Evolutionary conservation across 2,329 filamentous ascomycete genomes (phyloP), one percentile per base, ranked within the genome.

Genomic region (Calycina herbarum): DNA sequence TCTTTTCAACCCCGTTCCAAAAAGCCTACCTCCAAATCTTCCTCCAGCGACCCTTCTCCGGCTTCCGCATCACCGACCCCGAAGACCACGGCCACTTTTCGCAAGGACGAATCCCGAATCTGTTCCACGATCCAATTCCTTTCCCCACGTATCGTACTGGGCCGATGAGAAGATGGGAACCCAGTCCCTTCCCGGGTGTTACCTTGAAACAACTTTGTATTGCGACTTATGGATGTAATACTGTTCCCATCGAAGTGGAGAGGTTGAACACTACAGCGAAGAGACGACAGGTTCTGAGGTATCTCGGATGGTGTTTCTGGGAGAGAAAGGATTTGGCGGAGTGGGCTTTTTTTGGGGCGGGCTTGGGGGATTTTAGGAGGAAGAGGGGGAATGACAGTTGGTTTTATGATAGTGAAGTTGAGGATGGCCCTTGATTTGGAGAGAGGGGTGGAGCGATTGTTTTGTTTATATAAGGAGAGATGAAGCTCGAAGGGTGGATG

Each of bases 241-340:
- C 60, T 38, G 29, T 62, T 27, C 48, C 60, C 3, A 40, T 11
- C 2, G 60, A 62, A 17, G 35, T 35, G 5, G 3, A 13, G 20
- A 20, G 40, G 5, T 31, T 62, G 5, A 17, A 33, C 24, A 38
- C 60, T 20, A 15, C n/a, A 5, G 4, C 35, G 51, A 38, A 57
- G 20, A 24, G 48, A 3, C 38, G 38, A 42, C 45, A 38, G 57
- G 24, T 54, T 20, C 15, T 64, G 42, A 35, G 62, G 40, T 29
- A 60, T n/a, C 29, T 64, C 1, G 61, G 57, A 3, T 64, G 62
- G 62, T 38, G 27, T 11, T 64, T 64, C 42, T 64, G 62, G 62
- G 42, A 40, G 3, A 10, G 38, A 11, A 31, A 29, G 24, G 40
- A 54, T 38, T 35, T 64, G 24, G 24, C 20, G 17, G 40, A 64